Base-by-base conservation (phyloP, 2,329 filamentous ascomycete genomes). In the Colletotrichum sp. region DNA sequence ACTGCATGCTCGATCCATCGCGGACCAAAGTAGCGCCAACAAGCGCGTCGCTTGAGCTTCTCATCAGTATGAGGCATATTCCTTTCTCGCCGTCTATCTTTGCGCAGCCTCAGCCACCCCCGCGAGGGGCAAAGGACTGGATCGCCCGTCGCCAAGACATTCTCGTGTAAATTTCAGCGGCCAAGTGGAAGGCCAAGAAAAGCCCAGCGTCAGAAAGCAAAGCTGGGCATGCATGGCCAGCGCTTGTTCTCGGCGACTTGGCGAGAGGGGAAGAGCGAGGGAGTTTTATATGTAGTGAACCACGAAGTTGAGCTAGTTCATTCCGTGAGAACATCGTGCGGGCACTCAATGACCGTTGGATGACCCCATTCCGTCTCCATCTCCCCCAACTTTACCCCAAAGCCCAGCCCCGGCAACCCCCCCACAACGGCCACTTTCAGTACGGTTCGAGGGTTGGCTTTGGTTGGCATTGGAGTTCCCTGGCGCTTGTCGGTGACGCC, bases 221-320 rank as follows among this genome's bases (percentile, higher is more conserved):
- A 65, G 70, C 73, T 75, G 64, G 70, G 73, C 73, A 73, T 73
- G 73, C 73, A 75, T 32, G 72, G 48, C 68, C 34, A 67, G 68
- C 59, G 70, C 44, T 73, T 75, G 64, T 32, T 55, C 70, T 76
- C 70, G 64, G 74, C 36, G 44, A 69, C 74, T 76, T 76, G 74
- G 74, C 74, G 36, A 30, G 74, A 76, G 74, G 74, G 72, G 72
- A 48, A 36, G 59, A 15, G n/a, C 9, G 32, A 36, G n/a, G 8
- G 27, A 34, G 15, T 63, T 28, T 63, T 63, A 52, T 63, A 36
- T 61, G 25, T 63, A 39, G 13, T 34, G 27, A 63, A 52, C 34
- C 27, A 12, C n/a, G 19, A 70, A 36, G 30, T 52, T 63, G 22
- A 16, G 9, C 27, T 52, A 52, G 28, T n/a, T 52, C 28, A 9